Conservation (phyloP, 768 basidiomycete species). For the Mrakia gelida region DNA sequence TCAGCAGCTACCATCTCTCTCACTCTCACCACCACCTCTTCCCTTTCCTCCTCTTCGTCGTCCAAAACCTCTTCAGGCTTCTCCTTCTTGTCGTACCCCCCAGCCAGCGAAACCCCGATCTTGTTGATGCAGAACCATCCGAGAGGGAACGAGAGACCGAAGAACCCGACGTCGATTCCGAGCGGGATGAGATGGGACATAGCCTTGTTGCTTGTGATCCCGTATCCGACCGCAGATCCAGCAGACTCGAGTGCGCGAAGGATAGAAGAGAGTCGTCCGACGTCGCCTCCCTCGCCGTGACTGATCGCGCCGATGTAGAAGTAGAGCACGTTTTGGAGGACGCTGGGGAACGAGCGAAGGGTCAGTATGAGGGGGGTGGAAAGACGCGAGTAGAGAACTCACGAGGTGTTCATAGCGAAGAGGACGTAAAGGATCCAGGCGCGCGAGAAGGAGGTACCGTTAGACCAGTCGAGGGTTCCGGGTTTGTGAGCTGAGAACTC, state of each 20-base stretch:
- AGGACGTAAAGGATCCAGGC: constrained; percentile 15
- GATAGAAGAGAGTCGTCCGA: constrained; percentile 33
- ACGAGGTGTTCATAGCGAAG: constrained; percentile 18
- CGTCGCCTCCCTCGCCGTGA: constrained; percentile 22
- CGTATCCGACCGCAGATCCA: constrained; percentile 27
- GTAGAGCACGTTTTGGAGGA: constrained; percentile 18
- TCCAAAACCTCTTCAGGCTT: neutral
- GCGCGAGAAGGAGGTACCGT: neutral
- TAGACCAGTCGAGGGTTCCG: constrained; percentile 14
- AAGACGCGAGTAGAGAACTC: neutral
- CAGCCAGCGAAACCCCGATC: constrained; percentile 18
- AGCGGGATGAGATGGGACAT: constrained; percentile 31
- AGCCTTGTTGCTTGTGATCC: constrained; percentile 26
- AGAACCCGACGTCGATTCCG: constrained; percentile 33
- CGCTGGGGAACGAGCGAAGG: neutral
- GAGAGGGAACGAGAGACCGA: constrained; percentile 9
- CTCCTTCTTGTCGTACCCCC: constrained; percentile 16
- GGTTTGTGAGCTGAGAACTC: constrained; percentile 11
- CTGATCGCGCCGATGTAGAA: constrained; percentile 22
- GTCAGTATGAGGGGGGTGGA: neutral
- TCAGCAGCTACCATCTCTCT: neutral
- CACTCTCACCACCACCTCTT: neutral
- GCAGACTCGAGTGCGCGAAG: constrained; percentile 33
- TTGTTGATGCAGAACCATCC: constrained; percentile 30
- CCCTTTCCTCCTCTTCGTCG: too few species aligned